These are phyloP conservation scores for Leishmania turanica DNA, from an alignment of 208 protist species.

Conservation along the genomic window DNA sequence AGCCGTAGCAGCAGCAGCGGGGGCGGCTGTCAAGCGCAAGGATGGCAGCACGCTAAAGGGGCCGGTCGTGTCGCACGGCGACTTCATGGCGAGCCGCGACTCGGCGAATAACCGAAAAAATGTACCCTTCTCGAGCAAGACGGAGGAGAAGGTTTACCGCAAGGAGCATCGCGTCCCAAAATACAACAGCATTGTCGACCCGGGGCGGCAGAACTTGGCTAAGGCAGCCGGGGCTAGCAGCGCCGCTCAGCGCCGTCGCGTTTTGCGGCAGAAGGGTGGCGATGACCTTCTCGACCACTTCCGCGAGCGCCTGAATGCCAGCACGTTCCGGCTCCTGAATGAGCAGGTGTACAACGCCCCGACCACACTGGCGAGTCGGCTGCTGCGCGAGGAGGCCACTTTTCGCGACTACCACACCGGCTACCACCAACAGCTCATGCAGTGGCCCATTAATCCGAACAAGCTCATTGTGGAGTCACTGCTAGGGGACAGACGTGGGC, in stretches of 20 bases:
- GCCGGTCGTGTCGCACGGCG: slow-evolving; percentile 69
- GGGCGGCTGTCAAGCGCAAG: slow-evolving; percentile 16
- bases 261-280: slow-evolving; percentile 67
- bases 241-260: slow-evolving; percentile 80
- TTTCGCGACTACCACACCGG: slow-evolving; percentile 94
- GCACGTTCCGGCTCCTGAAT: slow-evolving; percentile 88
- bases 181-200: slow-evolving; percentile 43
- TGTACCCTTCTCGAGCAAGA: slow-evolving; percentile 65
- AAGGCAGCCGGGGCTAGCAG: slow-evolving; percentile 67
- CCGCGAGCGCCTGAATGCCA: slow-evolving; percentile 79
- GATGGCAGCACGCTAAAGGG: slow-evolving; percentile 72
- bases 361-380: slow-evolving; percentile 72
- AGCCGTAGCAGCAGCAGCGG: background rate
- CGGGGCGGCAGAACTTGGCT: slow-evolving; percentile 20
- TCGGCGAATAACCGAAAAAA: slow-evolving; percentile 77
- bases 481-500: slow-evolving; percentile 73
- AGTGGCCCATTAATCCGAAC: slow-evolving; percentile 95
- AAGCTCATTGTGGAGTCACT: slow-evolving; percentile 86
- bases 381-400: slow-evolving; percentile 75
- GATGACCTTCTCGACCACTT: slow-evolving; percentile 87
- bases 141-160: slow-evolving; percentile 60
- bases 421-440: slow-evolving; percentile 90
- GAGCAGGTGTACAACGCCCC: slow-evolving; percentile 90
- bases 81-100: slow-evolving; percentile 47
- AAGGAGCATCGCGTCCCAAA: slow-evolving; percentile 63